phyloP scores from a whole-genome alignment of 1,284 basidiomycete species.

The Trichosporon faecale region DNA sequence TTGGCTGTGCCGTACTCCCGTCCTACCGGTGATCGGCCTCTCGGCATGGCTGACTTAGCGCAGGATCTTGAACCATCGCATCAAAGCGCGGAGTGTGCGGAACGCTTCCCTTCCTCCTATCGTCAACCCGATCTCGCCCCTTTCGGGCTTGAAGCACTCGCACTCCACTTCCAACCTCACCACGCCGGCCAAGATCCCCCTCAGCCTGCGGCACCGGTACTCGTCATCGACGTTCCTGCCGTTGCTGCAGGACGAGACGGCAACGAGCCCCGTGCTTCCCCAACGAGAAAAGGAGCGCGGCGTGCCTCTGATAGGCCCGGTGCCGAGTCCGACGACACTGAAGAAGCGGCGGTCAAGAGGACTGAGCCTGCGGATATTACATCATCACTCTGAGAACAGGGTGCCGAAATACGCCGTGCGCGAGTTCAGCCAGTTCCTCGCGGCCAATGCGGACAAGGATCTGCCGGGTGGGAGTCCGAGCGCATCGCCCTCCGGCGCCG shows the following conservation, averaged over 20 bases:
- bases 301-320: not conserved
- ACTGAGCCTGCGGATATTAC: not conserved
- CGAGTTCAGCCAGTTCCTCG: not conserved
- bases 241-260: not conserved
- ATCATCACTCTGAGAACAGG: slow-evolving; percentile 1
- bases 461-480: not conserved
- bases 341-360: slow-evolving; percentile 5
- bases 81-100: not conserved
- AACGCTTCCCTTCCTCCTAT: not conserved
- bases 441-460: not conserved
- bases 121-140: not conserved
- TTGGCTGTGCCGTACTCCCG: not conserved
- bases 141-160: not conserved
- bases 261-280: not conserved
- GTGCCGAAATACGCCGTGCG: slow-evolving; percentile 8
- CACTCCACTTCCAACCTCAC: not conserved
- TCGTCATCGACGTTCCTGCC: not conserved
- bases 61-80: not conserved
- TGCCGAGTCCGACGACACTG: not conserved
- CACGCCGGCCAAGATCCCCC: not conserved
- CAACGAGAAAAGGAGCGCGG: not conserved
- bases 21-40: not conserved
- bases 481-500: not conserved
- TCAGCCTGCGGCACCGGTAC: not conserved
- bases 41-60: slow-evolving; percentile 2